Evolutionary conservation across 2,329 filamentous ascomycete species (phyloP).

Genomic region (Nemania diffusa): DNA sequence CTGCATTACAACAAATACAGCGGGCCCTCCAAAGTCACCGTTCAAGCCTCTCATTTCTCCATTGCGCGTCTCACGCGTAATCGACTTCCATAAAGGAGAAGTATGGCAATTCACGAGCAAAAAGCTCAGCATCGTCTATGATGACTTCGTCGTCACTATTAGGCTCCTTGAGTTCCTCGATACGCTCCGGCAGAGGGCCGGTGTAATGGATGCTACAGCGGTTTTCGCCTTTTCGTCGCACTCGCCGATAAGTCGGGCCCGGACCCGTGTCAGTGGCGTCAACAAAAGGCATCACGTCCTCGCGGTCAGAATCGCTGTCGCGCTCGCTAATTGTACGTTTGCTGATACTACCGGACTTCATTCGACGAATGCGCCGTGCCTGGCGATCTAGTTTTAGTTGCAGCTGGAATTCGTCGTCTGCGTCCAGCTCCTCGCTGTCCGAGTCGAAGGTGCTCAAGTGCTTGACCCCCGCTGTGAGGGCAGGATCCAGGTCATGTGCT

Average conservation of each 20-base stretch:
- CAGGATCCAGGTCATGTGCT: constrained; percentile 45
- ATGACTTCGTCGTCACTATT: constrained; percentile 49
- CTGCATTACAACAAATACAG: neutral
- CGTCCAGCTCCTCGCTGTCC: constrained; percentile 42
- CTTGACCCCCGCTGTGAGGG: constrained; percentile 44
- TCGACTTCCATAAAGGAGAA: constrained; percentile 51
- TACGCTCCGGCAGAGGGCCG: constrained; percentile 45
- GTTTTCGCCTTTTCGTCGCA: constrained; percentile 48
- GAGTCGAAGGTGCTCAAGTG: constrained; percentile 46
- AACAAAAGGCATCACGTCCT: constrained; percentile 48
- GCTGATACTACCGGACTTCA: constrained; percentile 51
- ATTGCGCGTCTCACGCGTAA: constrained; percentile 40
- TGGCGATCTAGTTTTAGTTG: constrained; percentile 39
- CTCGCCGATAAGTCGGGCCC: constrained; percentile 39
- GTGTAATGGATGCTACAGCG: constrained; percentile 48
- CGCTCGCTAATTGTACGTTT: constrained; percentile 52
- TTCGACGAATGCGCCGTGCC: constrained; percentile 44
- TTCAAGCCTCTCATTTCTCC: constrained; percentile 2
- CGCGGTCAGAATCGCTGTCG: constrained; percentile 49
- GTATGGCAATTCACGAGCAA: constrained; percentile 48
- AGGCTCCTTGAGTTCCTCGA: constrained; percentile 50
- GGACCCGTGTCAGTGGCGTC: constrained; percentile 41
- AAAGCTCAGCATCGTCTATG: constrained; percentile 46
- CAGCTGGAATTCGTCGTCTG: constrained; percentile 44
- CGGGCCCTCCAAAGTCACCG: neutral